phyloP scores from a whole-genome alignment of 2,329 filamentous ascomycete genomes.

The Rhytidhysteron rufulum region DNA sequence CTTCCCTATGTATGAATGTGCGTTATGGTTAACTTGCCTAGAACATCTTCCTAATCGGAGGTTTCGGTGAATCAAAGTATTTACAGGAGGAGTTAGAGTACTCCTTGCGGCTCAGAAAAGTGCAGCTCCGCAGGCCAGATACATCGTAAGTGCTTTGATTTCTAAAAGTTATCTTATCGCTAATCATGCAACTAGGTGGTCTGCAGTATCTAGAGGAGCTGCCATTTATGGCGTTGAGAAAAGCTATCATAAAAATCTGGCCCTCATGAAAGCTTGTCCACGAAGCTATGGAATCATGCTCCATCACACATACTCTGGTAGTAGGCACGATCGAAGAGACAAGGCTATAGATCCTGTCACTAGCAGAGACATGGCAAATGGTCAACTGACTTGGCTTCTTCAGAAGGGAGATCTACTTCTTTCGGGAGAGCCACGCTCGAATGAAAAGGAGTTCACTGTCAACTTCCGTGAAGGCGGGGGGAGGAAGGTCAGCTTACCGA shows the following conservation, averaged over 20 bases:
- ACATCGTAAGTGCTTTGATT: constrained; percentile 9
- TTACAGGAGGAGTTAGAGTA: constrained; percentile 11
- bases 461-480: background rate
- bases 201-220: constrained; percentile 19
- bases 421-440: constrained; percentile 4
- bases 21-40: background rate
- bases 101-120: constrained; percentile 8
- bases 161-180: no score
- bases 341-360: constrained; percentile 1
- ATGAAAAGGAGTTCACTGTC: background rate
- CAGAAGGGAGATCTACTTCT: constrained; percentile 16
- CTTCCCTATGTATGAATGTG: background rate
- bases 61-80: constrained; percentile 15
- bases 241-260: constrained; percentile 6
- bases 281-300: constrained; percentile 17
- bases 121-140: constrained; percentile 13
- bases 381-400: constrained; percentile 14
- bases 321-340: constrained; percentile 4
- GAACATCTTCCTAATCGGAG: constrained; percentile 18
- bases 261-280: constrained; percentile 9
- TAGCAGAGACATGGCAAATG: constrained; percentile 4
- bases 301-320: constrained; percentile 10
- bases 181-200: constrained; percentile 8
- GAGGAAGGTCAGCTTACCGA: background rate
- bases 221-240: constrained; percentile 24